Evolutionary conservation across 257 asterid species (phyloP).

Genomic region (Capsicum chinense): DNA sequence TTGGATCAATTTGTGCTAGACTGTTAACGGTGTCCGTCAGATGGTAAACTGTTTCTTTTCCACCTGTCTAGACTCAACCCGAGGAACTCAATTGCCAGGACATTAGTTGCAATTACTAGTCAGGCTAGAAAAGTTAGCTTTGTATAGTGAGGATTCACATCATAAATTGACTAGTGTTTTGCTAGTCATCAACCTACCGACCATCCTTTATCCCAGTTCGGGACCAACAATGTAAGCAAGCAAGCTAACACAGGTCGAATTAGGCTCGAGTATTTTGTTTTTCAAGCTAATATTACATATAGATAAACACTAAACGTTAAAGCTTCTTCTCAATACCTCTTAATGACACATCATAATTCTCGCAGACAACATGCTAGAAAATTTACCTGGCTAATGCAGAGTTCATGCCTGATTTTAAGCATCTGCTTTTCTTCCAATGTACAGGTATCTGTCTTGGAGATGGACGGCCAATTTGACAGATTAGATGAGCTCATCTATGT

Average conservation of each 20-base stretch:
- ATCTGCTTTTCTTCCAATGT: not conserved
- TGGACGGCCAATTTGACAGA: slow-evolving; percentile 99
- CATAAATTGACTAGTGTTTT: not conserved
- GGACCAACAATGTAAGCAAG: not conserved
- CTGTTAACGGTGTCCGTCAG: not conserved
- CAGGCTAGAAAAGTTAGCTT: not conserved
- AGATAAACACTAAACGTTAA: not conserved
- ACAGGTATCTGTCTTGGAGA: slow-evolving; percentile 92
- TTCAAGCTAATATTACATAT: not conserved
- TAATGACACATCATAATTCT: not conserved
- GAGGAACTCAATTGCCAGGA: not conserved
- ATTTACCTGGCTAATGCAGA: slow-evolving; percentile 7
- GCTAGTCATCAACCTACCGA: not conserved
- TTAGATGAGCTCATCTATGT: slow-evolving; percentile 91
- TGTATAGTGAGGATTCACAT: not conserved
- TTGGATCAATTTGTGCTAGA: not conserved
- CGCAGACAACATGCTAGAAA: not conserved
- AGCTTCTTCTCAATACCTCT: not conserved
- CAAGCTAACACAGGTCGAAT: not conserved
- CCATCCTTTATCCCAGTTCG: not conserved
- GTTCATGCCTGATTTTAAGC: not conserved
- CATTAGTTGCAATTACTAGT: slow-evolving; percentile 1
- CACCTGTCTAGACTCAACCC: not conserved
- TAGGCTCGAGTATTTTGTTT: not conserved
- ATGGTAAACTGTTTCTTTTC: not conserved